phyloP scores from a whole-genome alignment of 2,329 filamentous ascomycete species.

The Aspergillus hortae region DNA sequence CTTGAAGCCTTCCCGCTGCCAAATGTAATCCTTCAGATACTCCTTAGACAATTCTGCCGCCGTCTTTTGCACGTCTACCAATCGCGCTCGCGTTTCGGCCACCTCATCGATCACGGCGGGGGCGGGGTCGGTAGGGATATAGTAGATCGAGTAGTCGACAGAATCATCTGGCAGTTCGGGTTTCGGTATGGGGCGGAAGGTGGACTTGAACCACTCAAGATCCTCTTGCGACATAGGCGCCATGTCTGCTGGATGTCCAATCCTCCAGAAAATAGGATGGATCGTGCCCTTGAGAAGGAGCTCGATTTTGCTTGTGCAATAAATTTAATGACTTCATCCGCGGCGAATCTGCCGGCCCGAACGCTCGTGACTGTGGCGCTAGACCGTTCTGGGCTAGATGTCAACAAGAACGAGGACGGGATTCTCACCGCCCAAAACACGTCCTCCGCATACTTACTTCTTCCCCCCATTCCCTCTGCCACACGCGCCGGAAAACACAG shows the following conservation, averaged over 20 bases:
- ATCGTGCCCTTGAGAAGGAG: background rate
- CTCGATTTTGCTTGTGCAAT: constrained; percentile 2
- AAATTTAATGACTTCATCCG: constrained; percentile 34
- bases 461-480: background rate
- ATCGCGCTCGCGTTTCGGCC: constrained; percentile 50
- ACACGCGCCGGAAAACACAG: constrained; percentile 4
- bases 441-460: constrained; percentile 12
- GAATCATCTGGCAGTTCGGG: constrained; percentile 71
- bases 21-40: constrained; percentile 82
- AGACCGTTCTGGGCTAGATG: constrained; percentile 35
- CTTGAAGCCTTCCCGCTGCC: constrained; percentile 83
- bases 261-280: background rate
- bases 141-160: constrained; percentile 78
- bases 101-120: constrained; percentile 54
- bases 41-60: constrained; percentile 61
- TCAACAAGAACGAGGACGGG: constrained; percentile 34
- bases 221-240: constrained; percentile 51
- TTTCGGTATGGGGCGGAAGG: constrained; percentile 63
- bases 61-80: constrained; percentile 70
- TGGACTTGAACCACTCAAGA: constrained; percentile 63
- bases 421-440: constrained; percentile 33
- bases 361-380: constrained; percentile 18
- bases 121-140: constrained; percentile 58
- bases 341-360: constrained; percentile 24
- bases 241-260: constrained; percentile 25